Evolutionary conservation across 1,139 yeast species (phyloP).

Genomic region (Kurtzmaniella quercitrusa): DNA sequence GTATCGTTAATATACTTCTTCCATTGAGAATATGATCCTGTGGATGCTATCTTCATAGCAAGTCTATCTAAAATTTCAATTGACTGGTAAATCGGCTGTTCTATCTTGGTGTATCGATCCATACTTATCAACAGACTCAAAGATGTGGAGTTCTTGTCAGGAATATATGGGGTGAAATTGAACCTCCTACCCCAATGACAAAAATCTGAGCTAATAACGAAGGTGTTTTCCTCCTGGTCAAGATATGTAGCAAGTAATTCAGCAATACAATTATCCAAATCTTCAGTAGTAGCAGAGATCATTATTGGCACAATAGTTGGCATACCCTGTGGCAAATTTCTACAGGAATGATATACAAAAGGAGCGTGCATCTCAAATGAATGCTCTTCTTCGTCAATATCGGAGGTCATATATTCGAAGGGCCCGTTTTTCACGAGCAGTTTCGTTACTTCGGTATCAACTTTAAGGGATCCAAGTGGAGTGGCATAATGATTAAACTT

Average conservation of each 20-base stretch:
- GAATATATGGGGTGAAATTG: conserved; percentile 61
- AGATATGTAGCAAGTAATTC: conserved; percentile 50
- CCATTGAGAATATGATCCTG: conserved; percentile 58
- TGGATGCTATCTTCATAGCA: conserved; percentile 64
- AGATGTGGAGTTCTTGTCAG: conserved; percentile 14
- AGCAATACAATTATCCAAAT: conserved; percentile 45
- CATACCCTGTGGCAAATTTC: conserved; percentile 28
- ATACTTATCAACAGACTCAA: conserved; percentile 5
- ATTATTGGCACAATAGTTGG: conserved; percentile 74
- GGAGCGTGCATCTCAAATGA: conserved; percentile 96
- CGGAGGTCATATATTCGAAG: conserved; percentile 54
- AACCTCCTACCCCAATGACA: conserved; percentile 94
- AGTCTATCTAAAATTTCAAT: conserved; percentile 66
- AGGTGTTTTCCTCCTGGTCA: conserved; percentile 54
- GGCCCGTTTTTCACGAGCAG: conserved; percentile 20
- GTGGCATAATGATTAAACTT: conserved; percentile 60
- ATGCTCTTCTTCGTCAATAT: conserved; percentile 81
- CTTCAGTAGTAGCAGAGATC: conserved; percentile 58
- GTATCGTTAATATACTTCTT: conserved; percentile 59
- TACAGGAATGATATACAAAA: conserved; percentile 49
- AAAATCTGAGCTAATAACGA: conserved; percentile 84
- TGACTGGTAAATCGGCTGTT: conserved; percentile 56
- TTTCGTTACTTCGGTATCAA: conserved; percentile 49
- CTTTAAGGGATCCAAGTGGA: conserved; percentile 72
- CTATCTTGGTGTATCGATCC: conserved; percentile 5